These are phyloP conservation scores for Eremomyces bilateralis DNA, from an alignment of 495 filamentous ascomycete species.

Conservation along the genomic window DNA sequence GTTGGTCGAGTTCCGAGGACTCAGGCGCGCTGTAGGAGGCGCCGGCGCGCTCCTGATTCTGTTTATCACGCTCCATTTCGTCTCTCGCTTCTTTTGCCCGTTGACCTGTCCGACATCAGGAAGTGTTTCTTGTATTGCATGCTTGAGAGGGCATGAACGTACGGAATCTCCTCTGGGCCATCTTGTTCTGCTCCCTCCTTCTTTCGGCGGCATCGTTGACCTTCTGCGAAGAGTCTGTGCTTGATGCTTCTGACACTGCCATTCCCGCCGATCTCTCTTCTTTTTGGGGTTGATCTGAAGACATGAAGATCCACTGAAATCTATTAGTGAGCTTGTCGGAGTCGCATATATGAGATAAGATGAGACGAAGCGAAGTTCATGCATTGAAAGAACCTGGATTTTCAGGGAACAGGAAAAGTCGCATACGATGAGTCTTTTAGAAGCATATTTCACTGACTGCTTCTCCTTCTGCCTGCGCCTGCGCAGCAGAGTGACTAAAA, in stretches of 20 bases:
- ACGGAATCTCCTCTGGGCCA: constrained; percentile 22
- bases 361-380: no score
- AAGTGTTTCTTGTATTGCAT: constrained; percentile 1
- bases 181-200: constrained; percentile 21
- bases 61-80: constrained; percentile 29
- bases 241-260: neutral
- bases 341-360: no score
- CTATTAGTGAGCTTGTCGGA: no score
- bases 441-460: no score
- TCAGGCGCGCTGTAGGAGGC: constrained; percentile 32
- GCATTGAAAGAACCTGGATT: no score
- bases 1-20: constrained; percentile 26
- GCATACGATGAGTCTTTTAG: no score
- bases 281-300: no score
- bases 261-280: no score
- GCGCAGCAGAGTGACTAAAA: no score
- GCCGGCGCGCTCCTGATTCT: constrained; percentile 32
- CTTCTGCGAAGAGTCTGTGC: constrained; percentile 17
- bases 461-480: no score
- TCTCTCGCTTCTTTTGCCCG: constrained; percentile 36
- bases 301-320: no score
- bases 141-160: constrained; percentile 5
- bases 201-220: constrained; percentile 18
- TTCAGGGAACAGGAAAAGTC: no score
- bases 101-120: constrained; percentile 29